These are phyloP conservation scores for Cyberlindnera saturnus DNA, from an alignment of 805 yeast species.

Conservation along the genomic window DNA sequence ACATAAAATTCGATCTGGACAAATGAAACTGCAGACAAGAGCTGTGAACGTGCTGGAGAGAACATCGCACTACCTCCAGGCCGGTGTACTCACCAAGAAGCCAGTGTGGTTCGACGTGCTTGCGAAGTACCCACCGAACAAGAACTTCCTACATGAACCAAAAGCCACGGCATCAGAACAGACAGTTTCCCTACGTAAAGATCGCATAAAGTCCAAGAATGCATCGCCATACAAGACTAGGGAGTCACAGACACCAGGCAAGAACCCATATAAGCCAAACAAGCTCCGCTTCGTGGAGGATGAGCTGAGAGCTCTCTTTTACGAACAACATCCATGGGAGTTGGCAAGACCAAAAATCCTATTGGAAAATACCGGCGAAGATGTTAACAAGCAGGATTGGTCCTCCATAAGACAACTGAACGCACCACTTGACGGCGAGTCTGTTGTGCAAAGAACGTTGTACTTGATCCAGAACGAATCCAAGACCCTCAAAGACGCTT, in stretches of 20 bases:
- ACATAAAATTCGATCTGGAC: not conserved
- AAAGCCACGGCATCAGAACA: slow-evolving; percentile 6
- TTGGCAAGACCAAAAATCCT: slow-evolving; percentile 81
- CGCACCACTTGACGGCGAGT: slow-evolving; percentile 83
- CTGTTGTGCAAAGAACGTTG: slow-evolving; percentile 70
- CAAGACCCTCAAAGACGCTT: slow-evolving; percentile 48
- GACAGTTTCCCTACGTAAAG: slow-evolving; percentile 3
- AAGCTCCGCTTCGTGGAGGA: slow-evolving; percentile 47
- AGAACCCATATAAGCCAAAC: slow-evolving; percentile 12
- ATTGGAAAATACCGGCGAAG: slow-evolving; percentile 68
- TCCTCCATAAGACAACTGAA: slow-evolving; percentile 62
- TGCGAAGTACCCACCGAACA: slow-evolving; percentile 74
- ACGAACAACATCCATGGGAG: slow-evolving; percentile 97
- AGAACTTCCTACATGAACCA: slow-evolving; percentile 37
- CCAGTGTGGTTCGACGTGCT: slow-evolving; percentile 92
- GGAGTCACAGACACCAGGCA: slow-evolving; percentile 4
- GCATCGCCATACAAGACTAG: slow-evolving; percentile 30
- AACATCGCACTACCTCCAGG: slow-evolving; percentile 67
- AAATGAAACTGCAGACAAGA: slow-evolving; percentile 67
- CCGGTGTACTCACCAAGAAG: slow-evolving; percentile 61
- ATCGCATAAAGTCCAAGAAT: slow-evolving; percentile 13
- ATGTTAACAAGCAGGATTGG: slow-evolving; percentile 62
- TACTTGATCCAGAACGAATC: slow-evolving; percentile 38
- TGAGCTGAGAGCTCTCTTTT: slow-evolving; percentile 73
- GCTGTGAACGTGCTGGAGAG: slow-evolving; percentile 76